Evolutionary conservation across 2,329 filamentous ascomycete species (phyloP), one percentile per base, ranked within the genome.

Genomic region (Alternaria sp.): DNA sequence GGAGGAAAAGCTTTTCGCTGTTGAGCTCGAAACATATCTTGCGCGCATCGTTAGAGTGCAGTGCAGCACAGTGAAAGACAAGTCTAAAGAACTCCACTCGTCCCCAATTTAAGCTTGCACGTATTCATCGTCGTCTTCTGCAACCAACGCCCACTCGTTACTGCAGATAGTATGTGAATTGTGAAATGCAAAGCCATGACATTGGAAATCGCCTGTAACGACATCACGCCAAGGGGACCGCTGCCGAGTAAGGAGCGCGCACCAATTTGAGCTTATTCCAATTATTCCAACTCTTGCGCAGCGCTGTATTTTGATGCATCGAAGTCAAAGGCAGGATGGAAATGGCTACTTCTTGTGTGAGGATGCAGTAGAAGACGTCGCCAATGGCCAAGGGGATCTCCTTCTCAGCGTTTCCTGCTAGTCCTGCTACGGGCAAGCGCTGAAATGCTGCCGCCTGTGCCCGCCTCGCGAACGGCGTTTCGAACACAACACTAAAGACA

Each of bases 401-500:
- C 32, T 26, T 40, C 28, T 57, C 54, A 49, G 13, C n/a, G 28
- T 44, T 36, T 23, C 19, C 19, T 25, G 30, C 56, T 58, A 47
- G 23, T 12, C 57, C 50, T 50, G 36, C 26, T 43, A 30, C 54
- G 43, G 30, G 30, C 25, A 59, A 59, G 60, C 49, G 49, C 44
- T 23, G 30, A 54, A 26, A 10, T 15, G 30, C 36, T n/a, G 40
- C 32, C 32, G 32, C 32, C 32, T 36, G 32, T 36, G 32, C 32
- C 15, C 32, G 32, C 15, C 32, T 36, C 32, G 36, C 36, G 49
- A 44, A 21, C 21, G 19, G 36, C 40, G 44, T 54, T 2, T 15
- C 13, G 11, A 54, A 17, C 23, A 54, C 36, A 13, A 17, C n/a
- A 26, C 15, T 17, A 10, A 26, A 6, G n/a, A 5, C 9, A n/a